Evolutionary conservation across 2,329 filamentous ascomycete species (phyloP), one percentile per base, ranked within the genome.

Genomic region (Rutstroemia sp.): DNA sequence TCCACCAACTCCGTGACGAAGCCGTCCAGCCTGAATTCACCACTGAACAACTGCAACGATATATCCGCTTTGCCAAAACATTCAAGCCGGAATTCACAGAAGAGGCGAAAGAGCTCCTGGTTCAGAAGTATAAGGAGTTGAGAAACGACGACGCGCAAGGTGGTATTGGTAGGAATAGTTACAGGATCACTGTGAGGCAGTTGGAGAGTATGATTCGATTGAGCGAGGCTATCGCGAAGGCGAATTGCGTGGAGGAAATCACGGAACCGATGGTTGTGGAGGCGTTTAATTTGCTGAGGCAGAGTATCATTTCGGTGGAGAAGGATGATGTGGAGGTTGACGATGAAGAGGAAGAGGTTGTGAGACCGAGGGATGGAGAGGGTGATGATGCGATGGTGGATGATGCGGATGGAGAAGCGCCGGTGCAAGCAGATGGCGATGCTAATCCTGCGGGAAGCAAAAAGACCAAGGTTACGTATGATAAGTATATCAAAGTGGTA

Each of bases 321-420:
- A 94, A 97, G 68, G 94, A 99, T 66, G 94, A 99, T 66, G 85
- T 99, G 16, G 92, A 97, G 68, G 86, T 99, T 59, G 90, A 96
- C 53, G 91, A 75, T n/a, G 38, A 71, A 67, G n/a, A 71, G 58
- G 58, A 71, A 73, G 68, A 66, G 59, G 21, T 51, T 61, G 46
- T 52, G 70, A 73, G 48, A 73, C 63, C 65, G 71, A 66, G 46
- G 25, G 72, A 78, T 64, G 64, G 72, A 58, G 72, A 79, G 64
- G 74, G 75, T 44, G 72, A 81, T 60, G 77, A 75, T 39, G 74
- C 77, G 3, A 82, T 82, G 74, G 79, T 74, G 42, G 73, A 72
- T 12, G 42, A 19, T 19, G 42, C 10, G 42, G 42, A 70, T 44
- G 68, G 53, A 34, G 46, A 49, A 16, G 46, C 54, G 14, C 47